These are phyloP conservation scores for Flaveria ramosissima DNA, from an alignment of 129 eudicot species.

Conservation along the genomic window DNA sequence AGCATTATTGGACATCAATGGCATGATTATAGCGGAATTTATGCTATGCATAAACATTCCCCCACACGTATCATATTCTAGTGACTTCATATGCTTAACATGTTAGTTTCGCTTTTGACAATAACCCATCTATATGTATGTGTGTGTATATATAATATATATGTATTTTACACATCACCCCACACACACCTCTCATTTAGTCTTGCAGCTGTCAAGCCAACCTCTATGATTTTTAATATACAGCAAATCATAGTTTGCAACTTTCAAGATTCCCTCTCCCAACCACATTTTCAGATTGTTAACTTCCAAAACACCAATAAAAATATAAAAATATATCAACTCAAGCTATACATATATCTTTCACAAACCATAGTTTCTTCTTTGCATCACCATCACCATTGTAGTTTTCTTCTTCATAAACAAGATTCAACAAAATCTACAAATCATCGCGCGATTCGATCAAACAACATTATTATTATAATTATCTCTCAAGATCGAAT, in stretches of 20 bases:
- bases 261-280: constrained; percentile 61
- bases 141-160: no score
- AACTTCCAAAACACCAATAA: constrained; percentile 6
- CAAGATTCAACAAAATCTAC: background rate
- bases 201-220: constrained; percentile 63
- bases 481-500: background rate
- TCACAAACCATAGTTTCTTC: constrained; percentile 13
- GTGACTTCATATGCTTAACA: no score
- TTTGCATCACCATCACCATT: constrained; percentile 11
- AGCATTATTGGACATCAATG: no score
- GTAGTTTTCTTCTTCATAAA: constrained; percentile 11
- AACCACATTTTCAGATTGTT: constrained; percentile 21
- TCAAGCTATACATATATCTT: constrained; percentile 23
- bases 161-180: background rate
- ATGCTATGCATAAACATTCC: no score
- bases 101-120: no score
- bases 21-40: no score
- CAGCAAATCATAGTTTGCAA: constrained; percentile 90
- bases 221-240: constrained; percentile 40
- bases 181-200: background rate
- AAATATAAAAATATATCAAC: background rate
- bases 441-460: no score
- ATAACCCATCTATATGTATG: no score
- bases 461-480: background rate
- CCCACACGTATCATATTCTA: no score